Evolutionary conservation across 495 filamentous ascomycete species (phyloP).

Genomic region (Penicillium lagena): DNA sequence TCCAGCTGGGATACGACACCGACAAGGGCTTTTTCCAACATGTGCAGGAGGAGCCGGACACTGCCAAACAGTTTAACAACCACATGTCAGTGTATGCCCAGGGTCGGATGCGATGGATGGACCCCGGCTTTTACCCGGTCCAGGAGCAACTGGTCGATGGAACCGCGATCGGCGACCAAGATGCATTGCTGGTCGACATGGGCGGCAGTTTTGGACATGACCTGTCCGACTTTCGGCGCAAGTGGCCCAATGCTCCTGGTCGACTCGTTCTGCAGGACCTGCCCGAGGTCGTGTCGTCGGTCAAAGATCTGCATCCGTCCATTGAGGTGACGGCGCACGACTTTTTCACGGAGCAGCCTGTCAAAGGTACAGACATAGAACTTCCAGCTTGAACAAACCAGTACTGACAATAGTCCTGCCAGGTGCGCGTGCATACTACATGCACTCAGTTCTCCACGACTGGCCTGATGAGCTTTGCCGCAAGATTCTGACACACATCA

Average conservation of each 20-base stretch:
- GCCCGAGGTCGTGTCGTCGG: constrained; percentile 9
- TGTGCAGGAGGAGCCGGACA: neutral
- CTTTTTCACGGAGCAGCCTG: constrained; percentile 40
- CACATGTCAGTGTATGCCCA: constrained; percentile 34
- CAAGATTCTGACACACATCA: constrained; percentile 29
- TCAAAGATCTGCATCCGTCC: constrained; percentile 8
- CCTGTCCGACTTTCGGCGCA: constrained; percentile 23
- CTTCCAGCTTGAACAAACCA: neutral
- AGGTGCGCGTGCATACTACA: constrained; percentile 35
- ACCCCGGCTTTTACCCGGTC: constrained; percentile 38
- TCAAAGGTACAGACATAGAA: constrained; percentile 30
- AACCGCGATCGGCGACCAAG: neutral
- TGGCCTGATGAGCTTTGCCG: constrained; percentile 37
- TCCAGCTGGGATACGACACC: constrained; percentile 3
- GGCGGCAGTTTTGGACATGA: constrained; percentile 31
- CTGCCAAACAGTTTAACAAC: constrained; percentile 23
- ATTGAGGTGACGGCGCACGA: constrained; percentile 39
- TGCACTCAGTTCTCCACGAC: constrained; percentile 40
- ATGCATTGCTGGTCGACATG: constrained; percentile 27
- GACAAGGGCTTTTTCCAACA: constrained; percentile 1
- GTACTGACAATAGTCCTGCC: neutral
- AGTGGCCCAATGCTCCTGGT: constrained; percentile 21
- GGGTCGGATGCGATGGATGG: constrained; percentile 38
- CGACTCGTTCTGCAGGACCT: constrained; percentile 29
- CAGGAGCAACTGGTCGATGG: constrained; percentile 21